These are phyloP conservation scores for Lepidium africanum DNA, from an alignment of 345 rosid species.

Conservation along the genomic window DNA sequence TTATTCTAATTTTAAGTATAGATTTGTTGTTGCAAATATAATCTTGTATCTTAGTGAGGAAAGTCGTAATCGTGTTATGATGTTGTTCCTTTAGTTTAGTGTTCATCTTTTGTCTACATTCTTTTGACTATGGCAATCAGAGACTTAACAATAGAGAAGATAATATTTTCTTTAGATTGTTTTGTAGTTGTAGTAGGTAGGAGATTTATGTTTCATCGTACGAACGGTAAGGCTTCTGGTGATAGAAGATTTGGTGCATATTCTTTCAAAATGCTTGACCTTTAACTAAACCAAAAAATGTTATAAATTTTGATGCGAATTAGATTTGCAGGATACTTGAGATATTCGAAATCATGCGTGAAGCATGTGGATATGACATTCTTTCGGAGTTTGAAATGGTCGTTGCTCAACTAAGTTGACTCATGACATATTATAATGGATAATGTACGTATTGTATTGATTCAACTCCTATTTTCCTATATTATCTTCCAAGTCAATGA, in stretches of 20 bases:
- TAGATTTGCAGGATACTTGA: no score
- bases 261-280: not conserved
- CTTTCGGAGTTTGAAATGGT: not conserved
- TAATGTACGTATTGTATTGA: not conserved
- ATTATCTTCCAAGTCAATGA: not conserved
- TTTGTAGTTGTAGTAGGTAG: no score
- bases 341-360: not conserved
- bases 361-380: not conserved
- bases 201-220: not conserved
- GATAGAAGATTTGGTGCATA: not conserved
- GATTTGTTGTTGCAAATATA: not conserved
- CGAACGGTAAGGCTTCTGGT: constrained; percentile 3
- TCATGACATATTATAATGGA: not conserved
- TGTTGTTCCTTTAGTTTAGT: not conserved
- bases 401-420: not conserved
- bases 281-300: not conserved
- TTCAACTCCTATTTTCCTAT: not conserved
- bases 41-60: not conserved
- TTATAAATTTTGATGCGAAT: not conserved
- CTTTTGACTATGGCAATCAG: not conserved
- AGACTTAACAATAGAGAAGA: not conserved
- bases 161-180: not conserved
- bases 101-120: not conserved
- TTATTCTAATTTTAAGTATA: not conserved
- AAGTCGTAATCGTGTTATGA: not conserved